Evolutionary conservation across 2,329 filamentous ascomycete species (phyloP).

Genomic region (Sporothrix curviconia): DNA sequence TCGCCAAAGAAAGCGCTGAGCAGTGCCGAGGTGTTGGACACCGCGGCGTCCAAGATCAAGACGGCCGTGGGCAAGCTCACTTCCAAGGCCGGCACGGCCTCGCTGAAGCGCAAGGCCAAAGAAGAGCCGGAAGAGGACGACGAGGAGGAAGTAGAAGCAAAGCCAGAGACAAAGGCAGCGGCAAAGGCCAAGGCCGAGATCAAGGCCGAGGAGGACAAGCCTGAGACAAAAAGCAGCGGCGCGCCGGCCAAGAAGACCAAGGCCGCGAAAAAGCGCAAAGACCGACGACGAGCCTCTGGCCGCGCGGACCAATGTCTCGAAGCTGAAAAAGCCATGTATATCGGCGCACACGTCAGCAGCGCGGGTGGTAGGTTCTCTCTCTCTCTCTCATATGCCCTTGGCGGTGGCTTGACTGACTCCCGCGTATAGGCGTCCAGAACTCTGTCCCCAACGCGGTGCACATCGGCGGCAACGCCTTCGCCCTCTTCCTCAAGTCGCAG

Average conservation of each 20-base stretch:
- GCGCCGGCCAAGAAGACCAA: constrained; percentile 34
- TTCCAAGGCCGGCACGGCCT: background rate
- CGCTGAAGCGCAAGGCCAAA: constrained; percentile 15
- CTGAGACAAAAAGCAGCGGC: background rate
- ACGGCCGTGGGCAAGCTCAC: background rate
- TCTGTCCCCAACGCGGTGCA: constrained; percentile 69
- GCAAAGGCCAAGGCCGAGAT: constrained; percentile 20
- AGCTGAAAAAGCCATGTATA: constrained; percentile 67
- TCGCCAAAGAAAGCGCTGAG: background rate
- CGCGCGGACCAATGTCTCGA: constrained; percentile 55
- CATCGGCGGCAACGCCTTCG: constrained; percentile 88
- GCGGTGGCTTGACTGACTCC: too few relatives aligned
- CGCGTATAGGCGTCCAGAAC: constrained; percentile 63
- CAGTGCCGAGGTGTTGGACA: background rate
- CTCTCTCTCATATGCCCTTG: background rate
- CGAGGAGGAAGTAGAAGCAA: constrained; percentile 14
- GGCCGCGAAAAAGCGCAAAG: constrained; percentile 37
- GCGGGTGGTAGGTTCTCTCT: constrained; percentile 61
- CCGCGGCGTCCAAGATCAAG: background rate
- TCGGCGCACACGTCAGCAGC: constrained; percentile 86
- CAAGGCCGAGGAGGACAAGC: constrained; percentile 1
- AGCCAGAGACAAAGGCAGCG: constrained; percentile 20
- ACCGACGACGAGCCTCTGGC: constrained; percentile 51
- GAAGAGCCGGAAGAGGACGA: background rate
- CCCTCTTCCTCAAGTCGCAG: constrained; percentile 92